A percentile compares a stretch with the other conserved stretches of the same genome.
Conservation (phyloP, 345 rosid species). For the Balakata baccata region DNA sequence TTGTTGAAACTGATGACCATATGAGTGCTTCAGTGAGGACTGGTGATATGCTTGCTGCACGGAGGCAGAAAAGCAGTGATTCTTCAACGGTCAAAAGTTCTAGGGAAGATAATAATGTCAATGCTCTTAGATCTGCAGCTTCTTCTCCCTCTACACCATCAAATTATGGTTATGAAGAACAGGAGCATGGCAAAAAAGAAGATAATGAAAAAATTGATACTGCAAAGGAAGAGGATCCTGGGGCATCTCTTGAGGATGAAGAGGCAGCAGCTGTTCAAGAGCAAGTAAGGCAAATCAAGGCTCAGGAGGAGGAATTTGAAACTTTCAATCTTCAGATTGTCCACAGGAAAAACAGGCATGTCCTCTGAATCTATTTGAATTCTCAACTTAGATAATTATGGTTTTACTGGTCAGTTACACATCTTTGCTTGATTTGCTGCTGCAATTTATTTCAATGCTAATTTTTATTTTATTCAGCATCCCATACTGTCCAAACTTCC, state of each 20-base stretch:
- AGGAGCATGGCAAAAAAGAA: conserved; percentile 51
- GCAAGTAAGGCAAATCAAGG: conserved; percentile 95
- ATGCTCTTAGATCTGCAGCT: conserved; percentile 54
- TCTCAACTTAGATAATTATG: background rate
- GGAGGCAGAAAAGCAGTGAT: conserved; percentile 80
- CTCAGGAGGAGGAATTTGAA: conserved; percentile 97
- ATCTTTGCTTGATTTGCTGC: background rate
- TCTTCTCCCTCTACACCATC: conserved; percentile 70
- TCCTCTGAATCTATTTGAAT: conserved; percentile 12
- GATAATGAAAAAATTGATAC: conserved; percentile 48
- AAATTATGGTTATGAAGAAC: conserved; percentile 58
- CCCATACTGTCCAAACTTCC: no score
- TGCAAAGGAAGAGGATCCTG: conserved; percentile 67
- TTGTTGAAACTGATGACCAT: conserved; percentile 46
- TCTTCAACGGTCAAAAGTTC: conserved; percentile 71
- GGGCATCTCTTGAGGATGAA: conserved; percentile 77
- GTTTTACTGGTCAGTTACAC: conserved; percentile 9
- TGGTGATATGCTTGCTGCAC: conserved; percentile 67
- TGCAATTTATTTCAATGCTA: background rate
- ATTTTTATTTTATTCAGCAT: background rate
- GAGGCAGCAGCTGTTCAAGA: conserved; percentile 95
- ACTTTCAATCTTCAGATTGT: conserved; percentile 95
- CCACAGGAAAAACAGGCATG: conserved; percentile 95
- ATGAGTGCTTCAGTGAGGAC: conserved; percentile 53
- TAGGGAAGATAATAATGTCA: conserved; percentile 60